phyloP scores from a whole-genome alignment of 1,284 basidiomycete genomes.

The Pseudozyma sp. region DNA sequence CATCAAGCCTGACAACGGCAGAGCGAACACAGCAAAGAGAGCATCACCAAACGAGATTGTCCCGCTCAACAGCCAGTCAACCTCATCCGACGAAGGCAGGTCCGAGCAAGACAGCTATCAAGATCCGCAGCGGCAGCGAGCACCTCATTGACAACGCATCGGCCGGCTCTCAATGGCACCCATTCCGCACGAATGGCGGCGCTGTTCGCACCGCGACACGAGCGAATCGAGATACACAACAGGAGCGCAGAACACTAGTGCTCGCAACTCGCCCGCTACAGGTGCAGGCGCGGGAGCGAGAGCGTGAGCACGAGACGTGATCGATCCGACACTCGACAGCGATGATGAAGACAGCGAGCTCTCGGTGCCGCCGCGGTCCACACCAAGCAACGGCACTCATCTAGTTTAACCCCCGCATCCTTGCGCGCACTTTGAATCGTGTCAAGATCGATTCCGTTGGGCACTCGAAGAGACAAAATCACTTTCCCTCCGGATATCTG shows the following conservation, averaged over 20 bases:
- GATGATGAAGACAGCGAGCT: conserved; percentile 38
- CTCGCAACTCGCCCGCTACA: conserved; percentile 19
- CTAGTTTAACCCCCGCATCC: too few species aligned
- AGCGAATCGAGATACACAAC: conserved; percentile 31
- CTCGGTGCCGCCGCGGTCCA: conserved; percentile 20
- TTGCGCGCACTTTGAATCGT: too few species aligned
- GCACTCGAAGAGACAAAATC: too few species aligned
- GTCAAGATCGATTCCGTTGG: too few species aligned
- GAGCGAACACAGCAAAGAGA: conserved; percentile 8
- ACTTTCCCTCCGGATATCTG: too few species aligned
- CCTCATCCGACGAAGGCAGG: conserved; percentile 14
- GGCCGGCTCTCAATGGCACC: conserved; percentile 6
- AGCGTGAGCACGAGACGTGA: conserved; percentile 20
- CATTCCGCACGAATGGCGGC: conserved; percentile 6
- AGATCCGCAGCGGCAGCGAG: background rate
- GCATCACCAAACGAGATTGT: conserved; percentile 30
- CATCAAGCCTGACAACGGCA: conserved; percentile 17
- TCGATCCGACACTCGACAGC: conserved; percentile 51
- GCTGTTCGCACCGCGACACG: conserved; percentile 9
- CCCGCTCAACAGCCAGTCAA: conserved; percentile 38
- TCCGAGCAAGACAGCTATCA: conserved; percentile 1
- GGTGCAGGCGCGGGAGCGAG: conserved; percentile 4
- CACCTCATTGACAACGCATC: background rate
- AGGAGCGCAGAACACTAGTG: conserved; percentile 33
- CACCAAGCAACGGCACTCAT: conserved; percentile 12